Percentiles rank a stretch among this genome's conserved stretches.
Conservation (phyloP, 306 rosid species). For the Coriaria nepalensis region DNA sequence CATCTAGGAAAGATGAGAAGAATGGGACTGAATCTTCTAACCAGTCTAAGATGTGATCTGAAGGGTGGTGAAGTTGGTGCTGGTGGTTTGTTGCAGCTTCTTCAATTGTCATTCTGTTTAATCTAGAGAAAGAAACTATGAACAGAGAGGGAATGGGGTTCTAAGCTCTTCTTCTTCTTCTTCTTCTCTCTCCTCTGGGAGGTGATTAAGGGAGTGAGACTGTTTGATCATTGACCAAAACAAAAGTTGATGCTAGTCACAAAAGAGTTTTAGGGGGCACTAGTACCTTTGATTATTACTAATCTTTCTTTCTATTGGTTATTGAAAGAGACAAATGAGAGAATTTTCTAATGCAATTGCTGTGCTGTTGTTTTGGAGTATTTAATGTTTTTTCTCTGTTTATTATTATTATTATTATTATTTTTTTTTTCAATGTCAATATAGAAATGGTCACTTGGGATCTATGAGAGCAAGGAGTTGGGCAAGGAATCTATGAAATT, state of each 20-base stretch:
- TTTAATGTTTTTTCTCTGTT: slow-evolving; percentile 50
- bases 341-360: slow-evolving; percentile 50
- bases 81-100: slow-evolving; percentile 29
- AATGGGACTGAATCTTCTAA: slow-evolving; percentile 57
- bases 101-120: slow-evolving; percentile 39
- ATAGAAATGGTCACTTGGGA: slow-evolving; percentile 13
- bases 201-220: slow-evolving; percentile 7
- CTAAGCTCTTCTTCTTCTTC: slow-evolving; percentile 1
- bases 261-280: slow-evolving; percentile 18
- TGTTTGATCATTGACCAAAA: slow-evolving; percentile 40
- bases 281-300: background rate
- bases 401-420: too few relatives aligned
- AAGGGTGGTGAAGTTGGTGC: slow-evolving; percentile 7
- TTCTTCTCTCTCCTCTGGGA: background rate
- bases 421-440: slow-evolving; percentile 25
- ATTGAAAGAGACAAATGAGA: slow-evolving; percentile 37
- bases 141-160: background rate
- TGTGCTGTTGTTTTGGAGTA: slow-evolving; percentile 72
- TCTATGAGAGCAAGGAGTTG: slow-evolving; percentile 18
- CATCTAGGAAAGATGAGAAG: slow-evolving; percentile 61
- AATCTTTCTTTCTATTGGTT: background rate
- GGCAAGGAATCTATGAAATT: slow-evolving; percentile 12
- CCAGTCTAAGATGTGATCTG: slow-evolving; percentile 76
- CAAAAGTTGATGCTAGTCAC: slow-evolving; percentile 12
- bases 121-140: background rate